phyloP scores from a whole-genome alignment of 352 stramenopile species.

The Peronospora farinosa region DNA sequence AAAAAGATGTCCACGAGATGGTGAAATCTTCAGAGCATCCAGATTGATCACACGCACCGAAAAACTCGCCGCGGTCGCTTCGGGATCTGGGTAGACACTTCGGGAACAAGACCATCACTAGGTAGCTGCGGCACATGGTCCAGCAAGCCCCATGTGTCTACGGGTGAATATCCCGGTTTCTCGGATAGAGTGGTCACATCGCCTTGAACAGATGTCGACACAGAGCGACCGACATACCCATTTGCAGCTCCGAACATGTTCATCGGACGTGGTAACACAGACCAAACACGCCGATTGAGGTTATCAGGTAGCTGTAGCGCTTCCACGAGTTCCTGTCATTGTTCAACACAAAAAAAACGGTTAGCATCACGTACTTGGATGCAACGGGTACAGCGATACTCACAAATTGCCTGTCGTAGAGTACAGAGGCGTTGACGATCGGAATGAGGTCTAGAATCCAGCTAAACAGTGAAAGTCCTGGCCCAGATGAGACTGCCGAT shows the following conservation, averaged over 20 bases:
- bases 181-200: constrained; percentile 21
- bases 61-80: constrained; percentile 65
- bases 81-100: constrained; percentile 33
- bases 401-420: too few species aligned
- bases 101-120: constrained; percentile 50
- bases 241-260: constrained; percentile 27
- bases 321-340: constrained; percentile 59
- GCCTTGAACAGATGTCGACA: constrained; percentile 19
- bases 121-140: constrained; percentile 65
- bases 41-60: constrained; percentile 46
- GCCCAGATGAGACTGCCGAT: constrained; percentile 46
- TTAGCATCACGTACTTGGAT: not conserved
- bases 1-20: not conserved
- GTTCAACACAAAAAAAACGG: constrained; percentile 7
- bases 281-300: constrained; percentile 63
- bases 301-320: constrained; percentile 48
- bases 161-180: constrained; percentile 27
- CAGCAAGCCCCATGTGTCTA: constrained; percentile 74
- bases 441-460: too few species aligned
- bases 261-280: constrained; percentile 54
- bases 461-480: too few species aligned
- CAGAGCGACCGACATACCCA: constrained; percentile 19
- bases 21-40: not conserved
- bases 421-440: too few species aligned
- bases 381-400: too few species aligned